Evolutionary conservation across 2,329 filamentous ascomycete species (phyloP).

Genomic region (Fusarium tricinctum): DNA sequence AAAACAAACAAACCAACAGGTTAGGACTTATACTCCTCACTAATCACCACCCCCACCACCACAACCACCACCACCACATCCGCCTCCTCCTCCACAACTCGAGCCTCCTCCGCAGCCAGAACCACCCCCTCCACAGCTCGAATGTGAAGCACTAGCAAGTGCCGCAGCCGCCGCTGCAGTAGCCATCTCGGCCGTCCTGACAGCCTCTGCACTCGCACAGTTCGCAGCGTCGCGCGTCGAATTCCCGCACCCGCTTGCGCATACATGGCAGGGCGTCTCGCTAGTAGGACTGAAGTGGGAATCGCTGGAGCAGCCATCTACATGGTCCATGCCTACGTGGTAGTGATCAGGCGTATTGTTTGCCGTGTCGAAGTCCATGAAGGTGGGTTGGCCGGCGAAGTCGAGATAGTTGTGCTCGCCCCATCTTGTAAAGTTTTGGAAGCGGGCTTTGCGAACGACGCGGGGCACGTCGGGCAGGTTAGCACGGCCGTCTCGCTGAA

Average conservation of each 20-base stretch:
- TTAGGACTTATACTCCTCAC: not conserved
- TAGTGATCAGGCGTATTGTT: not conserved
- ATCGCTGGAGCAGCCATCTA: conserved; percentile 24
- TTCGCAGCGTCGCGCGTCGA: conserved; percentile 18
- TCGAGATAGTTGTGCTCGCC: conserved; percentile 15
- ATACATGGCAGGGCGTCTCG: conserved; percentile 15
- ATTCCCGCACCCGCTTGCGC: conserved; percentile 38
- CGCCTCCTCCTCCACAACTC: conserved; percentile 19
- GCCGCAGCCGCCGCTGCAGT: conserved; percentile 10
- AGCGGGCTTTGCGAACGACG: conserved; percentile 10
- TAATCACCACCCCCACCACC: not conserved
- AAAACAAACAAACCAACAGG: not conserved
- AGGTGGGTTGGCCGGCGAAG: conserved; percentile 18
- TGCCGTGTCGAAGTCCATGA: not conserved
- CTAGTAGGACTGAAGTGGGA: conserved; percentile 34
- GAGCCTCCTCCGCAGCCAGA: conserved; percentile 35
- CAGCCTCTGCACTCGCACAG: conserved; percentile 34
- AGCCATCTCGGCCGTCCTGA: conserved; percentile 25
- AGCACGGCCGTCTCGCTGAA: conserved; percentile 31
- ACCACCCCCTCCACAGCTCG: conserved; percentile 27
- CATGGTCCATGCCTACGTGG: conserved; percentile 20
- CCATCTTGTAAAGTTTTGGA: not conserved
- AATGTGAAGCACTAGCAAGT: conserved; percentile 8
- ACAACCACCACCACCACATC: conserved; percentile 7
- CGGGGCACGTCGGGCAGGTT: conserved; percentile 27